Conservation (phyloP, 2,329 filamentous ascomycete genomes). For the Sporothrix phasma region DNA sequence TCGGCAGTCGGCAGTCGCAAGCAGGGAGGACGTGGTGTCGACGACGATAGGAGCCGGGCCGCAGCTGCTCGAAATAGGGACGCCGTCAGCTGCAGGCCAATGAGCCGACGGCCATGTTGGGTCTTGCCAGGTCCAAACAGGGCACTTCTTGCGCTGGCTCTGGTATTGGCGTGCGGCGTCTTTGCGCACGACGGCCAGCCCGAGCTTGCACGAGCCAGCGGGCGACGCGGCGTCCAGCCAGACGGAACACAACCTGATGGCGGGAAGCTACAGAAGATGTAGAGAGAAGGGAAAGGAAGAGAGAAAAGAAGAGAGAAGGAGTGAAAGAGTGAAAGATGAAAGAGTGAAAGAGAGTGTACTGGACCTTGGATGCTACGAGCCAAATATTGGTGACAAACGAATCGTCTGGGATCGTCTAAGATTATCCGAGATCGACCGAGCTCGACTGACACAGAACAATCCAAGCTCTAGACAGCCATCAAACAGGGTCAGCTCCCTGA, state of each 20-base stretch:
- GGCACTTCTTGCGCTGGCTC: not conserved
- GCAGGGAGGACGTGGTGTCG: conserved; percentile 7
- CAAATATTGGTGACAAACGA: not conserved
- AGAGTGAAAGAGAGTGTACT: not conserved
- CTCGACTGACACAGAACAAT: not conserved
- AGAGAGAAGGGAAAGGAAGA: too few species aligned
- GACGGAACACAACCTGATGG: too few species aligned
- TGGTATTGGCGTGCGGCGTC: not conserved
- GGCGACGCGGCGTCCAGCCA: too few species aligned
- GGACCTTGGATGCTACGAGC: not conserved
- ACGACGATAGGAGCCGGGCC: conserved; percentile 8
- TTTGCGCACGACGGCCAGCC: conserved; percentile 7
- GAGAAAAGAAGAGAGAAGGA: not conserved
- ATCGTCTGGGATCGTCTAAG: too few species aligned
- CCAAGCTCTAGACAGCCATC: not conserved
- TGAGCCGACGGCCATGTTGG: conserved; percentile 10
- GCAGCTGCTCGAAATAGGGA: conserved; percentile 7
- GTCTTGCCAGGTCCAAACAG: not conserved
- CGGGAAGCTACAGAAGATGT: too few species aligned
- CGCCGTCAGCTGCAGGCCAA: conserved; percentile 6
- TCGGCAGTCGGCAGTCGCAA: conserved; percentile 2
- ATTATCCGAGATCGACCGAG: not conserved
- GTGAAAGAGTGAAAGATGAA: not conserved
- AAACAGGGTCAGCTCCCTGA: not conserved
- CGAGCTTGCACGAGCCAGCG: conserved; percentile 3